Evolutionary conservation across 208 protist species (phyloP).

Genomic region (Zelonia costaricensis): DNA sequence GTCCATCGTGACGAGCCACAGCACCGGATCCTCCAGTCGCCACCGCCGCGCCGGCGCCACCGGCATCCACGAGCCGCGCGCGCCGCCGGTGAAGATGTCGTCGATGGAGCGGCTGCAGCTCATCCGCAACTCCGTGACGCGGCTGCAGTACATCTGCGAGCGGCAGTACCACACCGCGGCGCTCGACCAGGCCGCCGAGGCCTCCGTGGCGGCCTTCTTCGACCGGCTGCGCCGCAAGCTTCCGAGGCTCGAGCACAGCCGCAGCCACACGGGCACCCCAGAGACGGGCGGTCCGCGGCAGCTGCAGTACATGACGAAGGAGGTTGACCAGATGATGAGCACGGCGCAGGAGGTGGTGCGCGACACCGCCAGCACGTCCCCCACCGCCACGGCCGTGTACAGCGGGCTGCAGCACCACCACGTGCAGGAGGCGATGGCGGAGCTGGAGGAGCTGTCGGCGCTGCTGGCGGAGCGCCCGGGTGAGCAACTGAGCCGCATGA

Average conservation of each 20-base stretch:
- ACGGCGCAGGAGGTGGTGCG: conserved; percentile 21
- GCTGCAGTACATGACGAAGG: conserved; percentile 50
- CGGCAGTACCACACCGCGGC: conserved; percentile 55
- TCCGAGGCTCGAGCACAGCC: conserved; percentile 61
- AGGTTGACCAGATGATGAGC: conserved; percentile 31
- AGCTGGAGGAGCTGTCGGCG: conserved; percentile 64
- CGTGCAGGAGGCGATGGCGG: conserved; percentile 54
- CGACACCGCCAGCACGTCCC: conserved; percentile 22
- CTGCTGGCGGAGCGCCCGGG: conserved; percentile 43
- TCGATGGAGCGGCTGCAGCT: conserved; percentile 68
- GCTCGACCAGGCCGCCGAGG: conserved; percentile 69
- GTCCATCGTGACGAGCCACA: conserved; percentile 48
- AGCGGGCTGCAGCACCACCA: conserved; percentile 64
- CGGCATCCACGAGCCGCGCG: conserved; percentile 30
- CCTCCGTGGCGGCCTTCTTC: conserved; percentile 50
- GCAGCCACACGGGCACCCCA: conserved; percentile 37
- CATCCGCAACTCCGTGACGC: conserved; percentile 73
- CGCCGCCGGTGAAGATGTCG: conserved; percentile 70
- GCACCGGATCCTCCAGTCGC: conserved; percentile 43
- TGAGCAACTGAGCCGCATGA: conserved; percentile 61
- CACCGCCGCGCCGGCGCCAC: conserved; percentile 39
- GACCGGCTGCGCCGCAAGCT: conserved; percentile 53
- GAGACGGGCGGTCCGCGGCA: conserved; percentile 56
- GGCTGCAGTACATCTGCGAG: conserved; percentile 80
- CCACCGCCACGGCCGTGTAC: conserved; percentile 58